Evolutionary conservation across 192 early-diverging fungal genomes (phyloP).

Genomic region (Podila clonocystis): DNA sequence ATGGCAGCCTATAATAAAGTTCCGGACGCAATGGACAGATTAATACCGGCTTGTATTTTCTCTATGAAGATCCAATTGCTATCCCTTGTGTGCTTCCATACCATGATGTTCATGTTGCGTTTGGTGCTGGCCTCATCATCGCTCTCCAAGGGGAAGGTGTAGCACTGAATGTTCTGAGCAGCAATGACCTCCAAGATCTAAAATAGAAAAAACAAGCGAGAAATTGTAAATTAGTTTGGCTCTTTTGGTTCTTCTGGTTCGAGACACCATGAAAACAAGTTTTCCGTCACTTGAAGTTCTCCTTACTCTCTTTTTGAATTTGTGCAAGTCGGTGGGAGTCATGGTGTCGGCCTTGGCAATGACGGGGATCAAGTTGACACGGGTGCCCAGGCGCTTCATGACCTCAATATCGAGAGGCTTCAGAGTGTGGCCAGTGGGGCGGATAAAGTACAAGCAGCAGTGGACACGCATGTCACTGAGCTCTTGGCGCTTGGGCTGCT

Average conservation of each 20-base stretch:
- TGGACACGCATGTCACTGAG: conserved; percentile 96
- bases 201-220: not conserved
- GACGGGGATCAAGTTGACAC: conserved; percentile 98
- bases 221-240: conserved; percentile 3
- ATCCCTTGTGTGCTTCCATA: conserved; percentile 2
- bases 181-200: conserved; percentile 91
- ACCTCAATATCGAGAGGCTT: conserved; percentile 96
- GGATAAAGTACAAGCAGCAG: conserved; percentile 99
- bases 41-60: not conserved
- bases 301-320: conserved; percentile 94
- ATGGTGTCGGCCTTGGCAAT: conserved; percentile 99
- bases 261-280: not conserved
- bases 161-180: conserved; percentile 93
- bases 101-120: conserved; percentile 87
- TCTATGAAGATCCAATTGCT: too few species aligned
- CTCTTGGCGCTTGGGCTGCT: conserved; percentile 84
- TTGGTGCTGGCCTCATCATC: conserved; percentile 83
- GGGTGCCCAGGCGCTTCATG: conserved; percentile 96
- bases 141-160: conserved; percentile 87
- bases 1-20: conserved; percentile 67
- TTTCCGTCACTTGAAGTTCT: not conserved
- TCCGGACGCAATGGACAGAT: not conserved
- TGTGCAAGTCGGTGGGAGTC: conserved; percentile 87
- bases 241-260: not conserved
- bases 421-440: conserved; percentile 95